Evolutionary conservation across 148 eudicot genomes (phyloP).

Genomic region (Chenopodium formosanum): DNA sequence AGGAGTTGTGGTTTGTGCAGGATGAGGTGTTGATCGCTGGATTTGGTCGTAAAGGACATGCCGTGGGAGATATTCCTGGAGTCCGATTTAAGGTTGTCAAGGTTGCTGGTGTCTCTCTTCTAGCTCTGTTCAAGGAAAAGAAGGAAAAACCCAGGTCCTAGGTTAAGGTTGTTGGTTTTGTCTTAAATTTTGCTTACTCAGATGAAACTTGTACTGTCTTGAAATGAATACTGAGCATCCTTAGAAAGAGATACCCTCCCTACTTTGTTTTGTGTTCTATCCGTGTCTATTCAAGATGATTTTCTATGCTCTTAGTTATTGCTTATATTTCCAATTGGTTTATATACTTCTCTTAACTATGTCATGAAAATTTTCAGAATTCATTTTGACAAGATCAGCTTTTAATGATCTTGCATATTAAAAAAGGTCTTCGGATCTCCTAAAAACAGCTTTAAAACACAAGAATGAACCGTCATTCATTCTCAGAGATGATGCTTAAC

Average conservation of each 20-base stretch:
- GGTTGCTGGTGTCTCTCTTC: constrained; percentile 91
- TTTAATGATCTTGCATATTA: too few species aligned
- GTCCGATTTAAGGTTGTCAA: constrained; percentile 97
- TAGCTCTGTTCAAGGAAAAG: constrained; percentile 90
- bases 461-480: too few species aligned
- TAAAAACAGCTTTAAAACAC: too few species aligned
- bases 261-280: constrained; percentile 10
- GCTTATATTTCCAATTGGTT: background rate
- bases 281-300: background rate
- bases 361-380: background rate
- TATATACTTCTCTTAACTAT: background rate
- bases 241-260: background rate
- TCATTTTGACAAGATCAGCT: too few species aligned
- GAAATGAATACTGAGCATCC: background rate
- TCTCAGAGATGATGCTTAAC: too few species aligned
- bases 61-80: constrained; percentile 99
- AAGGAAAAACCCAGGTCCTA: constrained; percentile 97
- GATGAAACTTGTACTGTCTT: too few species aligned
- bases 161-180: background rate
- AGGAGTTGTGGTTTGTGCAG: constrained; percentile 26
- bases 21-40: constrained; percentile 97
- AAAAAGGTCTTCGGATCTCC: too few species aligned
- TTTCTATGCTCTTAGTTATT: background rate
- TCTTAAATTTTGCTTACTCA: background rate
- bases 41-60: constrained; percentile 92